These are phyloP conservation scores for Lyophyllum shimeji DNA, from an alignment of 768 basidiomycete species.

Conservation along the genomic window DNA sequence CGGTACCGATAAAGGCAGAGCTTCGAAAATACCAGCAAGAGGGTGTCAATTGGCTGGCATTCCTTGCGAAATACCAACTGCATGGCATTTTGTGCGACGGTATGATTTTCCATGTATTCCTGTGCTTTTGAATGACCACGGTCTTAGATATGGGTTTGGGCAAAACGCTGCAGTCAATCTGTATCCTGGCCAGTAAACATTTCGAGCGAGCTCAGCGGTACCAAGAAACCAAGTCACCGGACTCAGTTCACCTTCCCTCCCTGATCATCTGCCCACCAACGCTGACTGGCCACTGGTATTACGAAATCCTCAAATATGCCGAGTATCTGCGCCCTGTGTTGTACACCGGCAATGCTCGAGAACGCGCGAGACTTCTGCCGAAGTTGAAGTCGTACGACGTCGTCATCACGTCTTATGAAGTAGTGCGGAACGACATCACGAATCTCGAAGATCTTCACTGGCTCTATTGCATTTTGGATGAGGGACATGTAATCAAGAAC, in stretches of 20 bases:
- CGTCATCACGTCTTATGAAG: slow-evolving; percentile 98
- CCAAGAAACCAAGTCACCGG: slow-evolving; percentile 65
- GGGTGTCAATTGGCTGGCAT: slow-evolving; percentile 98
- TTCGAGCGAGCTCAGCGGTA: slow-evolving; percentile 76
- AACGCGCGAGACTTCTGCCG: slow-evolving; percentile 67
- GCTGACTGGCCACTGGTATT: slow-evolving; percentile 98
- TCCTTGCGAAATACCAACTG: slow-evolving; percentile 95
- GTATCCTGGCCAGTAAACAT: slow-evolving; percentile 93
- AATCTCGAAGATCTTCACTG: slow-evolving; percentile 75
- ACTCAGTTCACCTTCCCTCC: slow-evolving; percentile 86
- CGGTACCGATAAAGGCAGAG: slow-evolving; percentile 88
- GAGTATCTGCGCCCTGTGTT: slow-evolving; percentile 81
- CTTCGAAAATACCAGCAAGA: slow-evolving; percentile 97
- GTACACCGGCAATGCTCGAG: slow-evolving; percentile 86
- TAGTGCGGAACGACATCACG: slow-evolving; percentile 90
- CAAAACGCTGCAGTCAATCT: slow-evolving; percentile 97
- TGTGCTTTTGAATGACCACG: neutral
- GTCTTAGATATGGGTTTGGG: slow-evolving; percentile 94
- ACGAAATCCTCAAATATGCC: slow-evolving; percentile 92
- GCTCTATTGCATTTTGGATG: slow-evolving; percentile 96
- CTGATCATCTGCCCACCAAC: slow-evolving; percentile 97
- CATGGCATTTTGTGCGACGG: slow-evolving; percentile 99
- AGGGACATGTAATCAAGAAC: slow-evolving; percentile 99
- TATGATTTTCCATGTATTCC: slow-evolving; percentile 30
- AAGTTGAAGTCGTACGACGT: slow-evolving; percentile 76